Conservation (phyloP, 2,329 filamentous ascomycete species). For the Cladosporium sp. region DNA sequence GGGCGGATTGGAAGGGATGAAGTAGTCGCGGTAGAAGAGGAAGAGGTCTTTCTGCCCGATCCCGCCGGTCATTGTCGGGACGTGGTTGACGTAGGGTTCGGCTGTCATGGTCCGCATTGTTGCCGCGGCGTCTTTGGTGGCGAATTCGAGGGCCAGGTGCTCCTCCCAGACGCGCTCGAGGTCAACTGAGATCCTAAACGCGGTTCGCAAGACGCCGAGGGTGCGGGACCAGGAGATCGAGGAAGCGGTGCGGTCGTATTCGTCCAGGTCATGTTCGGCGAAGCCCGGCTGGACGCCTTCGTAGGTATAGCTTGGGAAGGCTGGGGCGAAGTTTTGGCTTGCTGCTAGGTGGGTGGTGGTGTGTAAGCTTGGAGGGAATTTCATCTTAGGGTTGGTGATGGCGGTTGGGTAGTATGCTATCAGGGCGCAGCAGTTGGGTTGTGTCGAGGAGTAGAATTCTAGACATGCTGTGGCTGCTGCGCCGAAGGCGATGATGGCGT, state of each 20-base stretch:
- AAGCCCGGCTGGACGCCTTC: slow-evolving; percentile 36
- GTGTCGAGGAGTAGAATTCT: slow-evolving; percentile 37
- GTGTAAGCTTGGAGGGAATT: slow-evolving; percentile 32
- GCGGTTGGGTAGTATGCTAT: slow-evolving; percentile 41
- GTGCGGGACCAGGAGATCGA: slow-evolving; percentile 41
- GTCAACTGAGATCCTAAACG: slow-evolving; percentile 26
- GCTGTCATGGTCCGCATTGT: slow-evolving; percentile 29
- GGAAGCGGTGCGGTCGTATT: slow-evolving; percentile 39
- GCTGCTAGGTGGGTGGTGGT: slow-evolving; percentile 40
- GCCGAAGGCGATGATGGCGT: slow-evolving; percentile 37
- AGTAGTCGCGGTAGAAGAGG: slow-evolving; percentile 54
- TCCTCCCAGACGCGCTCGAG: slow-evolving; percentile 35
- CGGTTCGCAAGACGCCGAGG: slow-evolving; percentile 32
- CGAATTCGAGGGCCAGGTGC: slow-evolving; percentile 27
- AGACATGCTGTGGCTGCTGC: slow-evolving; percentile 38
- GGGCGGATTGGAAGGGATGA: slow-evolving; percentile 51
- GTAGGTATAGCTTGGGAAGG: slow-evolving; percentile 39
- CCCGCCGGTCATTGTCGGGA: slow-evolving; percentile 43
- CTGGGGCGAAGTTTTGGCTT: slow-evolving; percentile 33
- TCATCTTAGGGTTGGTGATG: slow-evolving; percentile 34
- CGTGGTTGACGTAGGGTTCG: slow-evolving; percentile 32
- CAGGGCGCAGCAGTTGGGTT: slow-evolving; percentile 37
- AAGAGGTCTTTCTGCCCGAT: slow-evolving; percentile 40
- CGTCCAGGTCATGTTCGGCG: slow-evolving; percentile 37
- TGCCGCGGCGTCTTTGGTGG: slow-evolving; percentile 22